Percentiles rank a stretch among this genome's conserved stretches.
Evolutionary conservation across 805 yeast genomes (phyloP).

Genomic region (Candida andamanensis): DNA sequence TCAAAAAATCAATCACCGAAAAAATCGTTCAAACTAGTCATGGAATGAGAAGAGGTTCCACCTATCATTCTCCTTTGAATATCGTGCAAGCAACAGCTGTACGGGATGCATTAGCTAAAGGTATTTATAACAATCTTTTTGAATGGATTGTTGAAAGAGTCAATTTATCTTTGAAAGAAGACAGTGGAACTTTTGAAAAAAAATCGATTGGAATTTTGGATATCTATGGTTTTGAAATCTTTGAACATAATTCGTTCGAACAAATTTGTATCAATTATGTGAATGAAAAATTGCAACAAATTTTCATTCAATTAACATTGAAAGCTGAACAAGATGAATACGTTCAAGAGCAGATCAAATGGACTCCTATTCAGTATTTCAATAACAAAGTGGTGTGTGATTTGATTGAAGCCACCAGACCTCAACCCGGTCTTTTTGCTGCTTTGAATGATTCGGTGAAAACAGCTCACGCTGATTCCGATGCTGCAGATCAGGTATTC

Average conservation of each 20-base stretch:
- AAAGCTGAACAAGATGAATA: conserved; percentile 98
- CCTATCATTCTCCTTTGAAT: conserved; percentile 91
- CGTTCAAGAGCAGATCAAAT: conserved; percentile 87
- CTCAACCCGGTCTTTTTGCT: conserved; percentile 90
- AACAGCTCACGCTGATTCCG: conserved; percentile 96
- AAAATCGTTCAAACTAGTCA: conserved; percentile 87
- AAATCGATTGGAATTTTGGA: conserved; percentile 90
- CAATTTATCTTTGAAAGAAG: conserved; percentile 61
- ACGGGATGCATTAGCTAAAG: conserved; percentile 92
- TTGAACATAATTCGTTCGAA: conserved; percentile 91
- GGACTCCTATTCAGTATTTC: conserved; percentile 97
- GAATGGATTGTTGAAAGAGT: conserved; percentile 97
- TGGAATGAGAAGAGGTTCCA: conserved; percentile 85
- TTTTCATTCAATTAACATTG: conserved; percentile 89
- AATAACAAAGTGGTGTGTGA: conserved; percentile 96
- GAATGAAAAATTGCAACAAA: conserved; percentile 93
- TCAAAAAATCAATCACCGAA: conserved; percentile 66
- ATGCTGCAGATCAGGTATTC: conserved; percentile 94
- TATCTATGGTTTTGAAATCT: conserved; percentile 94
- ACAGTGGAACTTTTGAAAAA: conserved; percentile 22
- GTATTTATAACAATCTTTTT: conserved; percentile 83
- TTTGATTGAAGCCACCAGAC: conserved; percentile 86
- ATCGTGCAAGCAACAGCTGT: conserved; percentile 91
- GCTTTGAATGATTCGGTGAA: conserved; percentile 96
- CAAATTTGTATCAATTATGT: conserved; percentile 95